Evolutionary conservation across 345 rosid genomes (phyloP).

Genomic region (Clausena lansium): DNA sequence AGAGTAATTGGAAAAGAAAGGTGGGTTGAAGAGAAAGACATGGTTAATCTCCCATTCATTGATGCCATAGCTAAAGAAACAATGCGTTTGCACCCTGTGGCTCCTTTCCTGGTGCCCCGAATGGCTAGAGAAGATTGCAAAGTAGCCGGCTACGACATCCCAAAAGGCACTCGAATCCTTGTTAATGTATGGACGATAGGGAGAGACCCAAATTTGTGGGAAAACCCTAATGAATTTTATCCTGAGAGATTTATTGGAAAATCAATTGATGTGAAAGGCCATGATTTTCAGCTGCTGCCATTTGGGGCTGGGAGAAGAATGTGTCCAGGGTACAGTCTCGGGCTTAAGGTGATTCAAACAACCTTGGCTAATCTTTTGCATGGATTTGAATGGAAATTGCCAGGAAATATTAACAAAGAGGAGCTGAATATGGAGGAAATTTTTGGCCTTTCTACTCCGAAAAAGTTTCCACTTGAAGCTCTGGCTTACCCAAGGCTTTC

Average conservation of each 20-base stretch:
- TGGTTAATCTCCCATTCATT: conserved; percentile 41
- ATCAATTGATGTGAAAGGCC: conserved; percentile 52
- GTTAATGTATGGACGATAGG: conserved; percentile 58
- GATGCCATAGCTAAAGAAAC: conserved; percentile 52
- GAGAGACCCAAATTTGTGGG: conserved; percentile 58
- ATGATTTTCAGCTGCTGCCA: conserved; percentile 55
- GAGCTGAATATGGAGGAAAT: too few species aligned
- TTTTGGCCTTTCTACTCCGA: too few species aligned
- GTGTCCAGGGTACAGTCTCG: conserved; percentile 71
- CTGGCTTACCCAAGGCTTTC: too few species aligned
- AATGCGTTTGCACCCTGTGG: conserved; percentile 70
- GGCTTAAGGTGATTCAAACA: conserved; percentile 53
- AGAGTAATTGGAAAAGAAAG: conserved; percentile 48
- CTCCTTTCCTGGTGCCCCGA: conserved; percentile 55
- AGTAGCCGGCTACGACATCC: conserved; percentile 46
- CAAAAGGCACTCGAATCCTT: conserved; percentile 37
- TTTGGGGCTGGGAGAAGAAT: conserved; percentile 74
- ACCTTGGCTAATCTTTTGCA: conserved; percentile 58
- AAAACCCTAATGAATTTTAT: conserved; percentile 44
- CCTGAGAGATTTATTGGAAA: conserved; percentile 56
- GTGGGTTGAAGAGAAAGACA: conserved; percentile 62
- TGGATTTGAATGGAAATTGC: conserved; percentile 58
- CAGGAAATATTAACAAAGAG: conserved; percentile 25
- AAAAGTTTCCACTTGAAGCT: too few species aligned
- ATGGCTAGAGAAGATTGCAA: conserved; percentile 34